Evolutionary conservation across 148 eudicot species (phyloP).

Genomic region (Vaccinium darrowii): DNA sequence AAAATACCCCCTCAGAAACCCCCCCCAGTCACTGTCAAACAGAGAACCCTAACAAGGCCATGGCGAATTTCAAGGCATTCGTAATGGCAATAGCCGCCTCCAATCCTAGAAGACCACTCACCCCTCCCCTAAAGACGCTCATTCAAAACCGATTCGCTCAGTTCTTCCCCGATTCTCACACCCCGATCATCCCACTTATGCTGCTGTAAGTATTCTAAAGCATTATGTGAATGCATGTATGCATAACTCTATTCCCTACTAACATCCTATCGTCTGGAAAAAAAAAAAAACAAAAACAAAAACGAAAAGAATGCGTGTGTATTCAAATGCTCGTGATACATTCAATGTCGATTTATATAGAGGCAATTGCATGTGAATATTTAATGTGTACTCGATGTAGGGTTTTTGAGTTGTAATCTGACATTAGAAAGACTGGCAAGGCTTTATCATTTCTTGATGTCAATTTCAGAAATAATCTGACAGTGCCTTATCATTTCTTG

Average conservation of each 20-base stretch:
- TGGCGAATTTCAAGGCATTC: constrained; percentile 33
- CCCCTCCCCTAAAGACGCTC: not conserved
- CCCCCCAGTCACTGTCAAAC: not conserved
- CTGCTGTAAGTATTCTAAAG: constrained; percentile 30
- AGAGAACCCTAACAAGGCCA: constrained; percentile 8
- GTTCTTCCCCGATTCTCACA: constrained; percentile 24
- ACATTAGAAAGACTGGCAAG: not conserved
- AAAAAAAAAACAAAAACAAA: too few species aligned
- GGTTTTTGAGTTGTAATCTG: not conserved
- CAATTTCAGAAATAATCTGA: not conserved
- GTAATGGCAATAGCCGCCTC: constrained; percentile 28
- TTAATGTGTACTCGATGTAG: not conserved
- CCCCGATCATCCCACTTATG: constrained; percentile 49
- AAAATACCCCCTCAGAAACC: not conserved
- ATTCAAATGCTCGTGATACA: too few species aligned
- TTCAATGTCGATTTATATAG: too few species aligned
- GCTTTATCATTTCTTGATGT: not conserved
- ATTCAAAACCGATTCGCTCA: constrained; percentile 22
- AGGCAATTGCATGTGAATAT: not conserved
- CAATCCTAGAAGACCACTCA: constrained; percentile 22
- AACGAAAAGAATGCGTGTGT: too few species aligned
- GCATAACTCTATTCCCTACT: too few species aligned
- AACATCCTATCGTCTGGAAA: too few species aligned
- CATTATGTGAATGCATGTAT: too few species aligned
- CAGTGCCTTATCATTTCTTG: not conserved